Conservation (phyloP, 495 filamentous ascomycete species). For the Podospora comata region DNA sequence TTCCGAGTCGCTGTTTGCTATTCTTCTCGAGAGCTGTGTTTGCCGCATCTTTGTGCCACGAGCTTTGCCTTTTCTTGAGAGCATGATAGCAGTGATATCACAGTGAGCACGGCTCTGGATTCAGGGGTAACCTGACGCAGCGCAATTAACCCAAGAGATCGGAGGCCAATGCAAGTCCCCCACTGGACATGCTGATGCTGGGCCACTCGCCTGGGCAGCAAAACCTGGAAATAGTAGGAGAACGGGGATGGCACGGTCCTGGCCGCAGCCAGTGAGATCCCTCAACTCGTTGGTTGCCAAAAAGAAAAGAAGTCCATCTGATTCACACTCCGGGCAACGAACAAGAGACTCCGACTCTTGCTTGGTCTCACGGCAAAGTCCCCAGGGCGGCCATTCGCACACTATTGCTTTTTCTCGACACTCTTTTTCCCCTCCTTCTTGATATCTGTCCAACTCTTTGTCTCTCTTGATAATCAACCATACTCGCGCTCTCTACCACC, state of each 20-base stretch:
- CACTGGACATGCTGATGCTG: constrained; percentile 7
- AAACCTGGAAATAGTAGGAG: constrained; percentile 3
- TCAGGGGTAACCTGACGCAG: constrained; percentile 18
- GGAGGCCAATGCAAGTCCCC: constrained; percentile 12
- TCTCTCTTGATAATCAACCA: background rate
- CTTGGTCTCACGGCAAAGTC: constrained; percentile 6
- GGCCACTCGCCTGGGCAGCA: background rate
- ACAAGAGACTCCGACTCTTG: constrained; percentile 4
- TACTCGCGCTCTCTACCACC: background rate
- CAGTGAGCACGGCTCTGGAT: background rate
- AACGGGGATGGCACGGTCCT: constrained; percentile 11
- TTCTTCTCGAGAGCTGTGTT: background rate
- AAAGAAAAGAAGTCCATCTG: background rate
- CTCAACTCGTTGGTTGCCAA: background rate
- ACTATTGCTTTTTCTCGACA: constrained; percentile 16
- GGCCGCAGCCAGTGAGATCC: constrained; percentile 4
- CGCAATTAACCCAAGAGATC: constrained; percentile 14
- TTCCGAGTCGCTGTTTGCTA: background rate
- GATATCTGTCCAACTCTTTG: background rate
- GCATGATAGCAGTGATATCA: background rate
- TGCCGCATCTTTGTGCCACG: background rate
- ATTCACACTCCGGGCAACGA: background rate
- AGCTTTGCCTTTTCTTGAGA: background rate
- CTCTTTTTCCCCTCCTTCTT: constrained; percentile 13
- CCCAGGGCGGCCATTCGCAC: background rate